Evolutionary conservation across 1,284 basidiomycete genomes (phyloP), one percentile per base, ranked within the genome.

Genomic region (Volvariella surrecta): DNA sequence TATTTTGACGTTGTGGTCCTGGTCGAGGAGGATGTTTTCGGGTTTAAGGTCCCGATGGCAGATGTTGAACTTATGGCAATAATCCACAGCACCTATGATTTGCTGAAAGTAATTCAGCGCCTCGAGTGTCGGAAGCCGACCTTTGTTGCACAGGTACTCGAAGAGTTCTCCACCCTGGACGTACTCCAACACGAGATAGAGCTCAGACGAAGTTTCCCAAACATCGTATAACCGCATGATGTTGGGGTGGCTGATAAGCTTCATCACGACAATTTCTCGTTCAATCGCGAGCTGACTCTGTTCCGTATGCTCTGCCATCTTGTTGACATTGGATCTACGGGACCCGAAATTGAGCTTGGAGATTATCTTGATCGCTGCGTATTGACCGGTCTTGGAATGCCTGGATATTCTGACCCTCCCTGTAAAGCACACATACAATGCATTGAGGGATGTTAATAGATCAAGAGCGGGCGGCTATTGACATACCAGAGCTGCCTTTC

Each of bases 181-280:
- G 60, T 97, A 99, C 66, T 99, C 95, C 60, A 99, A 86, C 56
- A 99, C 86, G 47, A 99, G 82, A 62, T 79, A 95, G 53, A 97
- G 78, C 50, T 94, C 85, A 41, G 80, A 81, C 2, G 84, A 87
- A 0, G 92, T 96, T 67, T 99, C 94, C 87, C 92, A 98, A 48
- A 99, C 95, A 58, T 99, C 95, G 68, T 94, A 95, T 34, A 99
- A 76, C 42, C 83, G 84, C 71, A 91, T 78, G 50, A 99, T 82
- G 63, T 97, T 97, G 1, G 95, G 94, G 59, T 99, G 95, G 55
- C 96, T 89, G 56, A 99, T 89, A 48, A 99, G 82, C 63, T 98
- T 98, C 95, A 99, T 98, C 61, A 99, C 89, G 54, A 98, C 92
- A 48, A 99, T 98, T 65, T 99, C 96, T 50, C 94, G 80, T 63